Base-by-base conservation (phyloP, 176 grass and related monocot species). In the Avena eriantha region DNA sequence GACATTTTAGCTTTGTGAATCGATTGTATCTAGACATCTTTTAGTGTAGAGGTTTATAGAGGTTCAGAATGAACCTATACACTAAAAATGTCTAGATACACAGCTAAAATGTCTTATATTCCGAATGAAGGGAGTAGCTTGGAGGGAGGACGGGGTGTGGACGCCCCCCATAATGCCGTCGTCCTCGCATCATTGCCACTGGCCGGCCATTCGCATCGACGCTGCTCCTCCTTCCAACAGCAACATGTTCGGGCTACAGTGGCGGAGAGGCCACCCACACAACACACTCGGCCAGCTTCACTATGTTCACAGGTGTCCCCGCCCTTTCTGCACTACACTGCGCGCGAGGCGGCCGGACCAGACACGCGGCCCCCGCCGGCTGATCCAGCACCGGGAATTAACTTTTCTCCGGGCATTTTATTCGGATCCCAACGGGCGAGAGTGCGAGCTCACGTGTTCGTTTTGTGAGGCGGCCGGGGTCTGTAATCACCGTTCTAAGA, bases 381-480 rank as follows among this genome's bases (percentile, higher is more conserved):
- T 4, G 23, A 5, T 26, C 36, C 58, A 50, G 72, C 47, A 34
- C 18, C 72, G 71, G 54, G 19, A 13, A 71, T 29, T 65, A 60
- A 35, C 73, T 26, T 22, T 36, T 54, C 21, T 16, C 17, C 15
- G 15, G 1, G 75, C 76, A 85, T 80, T 78, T 68, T 36, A 71
- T 12, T 66, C 22, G 2, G 84, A 83, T 80, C 66, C 24, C 26
- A 72, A 26, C 60, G 5, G 7, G 7, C 17, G 61, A 5, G 65
- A 17, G 19, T 1, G 21, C 13, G 11, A 2, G 1, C 5, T 80
- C 87, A 77, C 89, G n/a, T 90, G 80, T 21, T 66, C 57, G 80
- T 68, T 36, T 66, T 57, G 75, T 4, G 85, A 56, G 23, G 63
- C 72, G 10, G 79, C 53, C 81, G 84, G 89, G 84, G 89, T 73